These are phyloP conservation scores for Neofusicoccum laricinum DNA, from an alignment of 2,329 filamentous ascomycete species.

Conservation along the genomic window DNA sequence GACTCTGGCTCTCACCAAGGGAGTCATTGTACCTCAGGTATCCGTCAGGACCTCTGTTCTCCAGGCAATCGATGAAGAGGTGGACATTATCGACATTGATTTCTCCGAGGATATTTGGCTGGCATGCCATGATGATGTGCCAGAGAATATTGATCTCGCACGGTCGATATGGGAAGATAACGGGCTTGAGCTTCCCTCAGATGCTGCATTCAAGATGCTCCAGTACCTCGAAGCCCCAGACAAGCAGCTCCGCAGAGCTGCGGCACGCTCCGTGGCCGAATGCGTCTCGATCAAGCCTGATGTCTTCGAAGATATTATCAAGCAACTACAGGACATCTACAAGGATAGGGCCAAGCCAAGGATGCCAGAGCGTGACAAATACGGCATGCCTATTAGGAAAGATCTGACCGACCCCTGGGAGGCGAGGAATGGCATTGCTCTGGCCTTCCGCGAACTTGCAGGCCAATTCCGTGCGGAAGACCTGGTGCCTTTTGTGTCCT, in stretches of 20 bases:
- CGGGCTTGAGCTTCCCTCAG: conserved; percentile 65
- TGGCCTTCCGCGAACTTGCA: conserved; percentile 81
- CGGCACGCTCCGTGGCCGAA: conserved; percentile 77
- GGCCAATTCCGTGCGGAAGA: conserved; percentile 64
- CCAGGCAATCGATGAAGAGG: conserved; percentile 85
- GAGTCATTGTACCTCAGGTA: conserved; percentile 73
- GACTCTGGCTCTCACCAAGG: conserved; percentile 71
- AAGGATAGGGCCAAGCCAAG: conserved; percentile 76
- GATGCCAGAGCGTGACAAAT: conserved; percentile 82
- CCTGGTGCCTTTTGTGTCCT: conserved; percentile 75
- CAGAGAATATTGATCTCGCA: conserved; percentile 81
- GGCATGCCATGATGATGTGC: conserved; percentile 83
- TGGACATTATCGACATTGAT: conserved; percentile 83
- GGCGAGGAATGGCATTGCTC: conserved; percentile 80
- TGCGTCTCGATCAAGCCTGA: conserved; percentile 61
- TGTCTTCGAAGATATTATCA: conserved; percentile 61
- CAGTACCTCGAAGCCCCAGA: conserved; percentile 80
- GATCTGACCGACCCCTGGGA: conserved; percentile 91
- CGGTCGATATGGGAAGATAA: conserved; percentile 95
- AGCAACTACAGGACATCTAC: conserved; percentile 68
- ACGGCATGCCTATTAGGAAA: conserved; percentile 88
- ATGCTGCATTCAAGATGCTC: conserved; percentile 66
- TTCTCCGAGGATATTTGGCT: conserved; percentile 93
- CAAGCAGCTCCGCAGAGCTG: conserved; percentile 75
- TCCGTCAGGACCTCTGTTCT: conserved; percentile 80